Evolutionary conservation across 2,329 filamentous ascomycete genomes (phyloP).

Genomic region (Ramularia endophylla): DNA sequence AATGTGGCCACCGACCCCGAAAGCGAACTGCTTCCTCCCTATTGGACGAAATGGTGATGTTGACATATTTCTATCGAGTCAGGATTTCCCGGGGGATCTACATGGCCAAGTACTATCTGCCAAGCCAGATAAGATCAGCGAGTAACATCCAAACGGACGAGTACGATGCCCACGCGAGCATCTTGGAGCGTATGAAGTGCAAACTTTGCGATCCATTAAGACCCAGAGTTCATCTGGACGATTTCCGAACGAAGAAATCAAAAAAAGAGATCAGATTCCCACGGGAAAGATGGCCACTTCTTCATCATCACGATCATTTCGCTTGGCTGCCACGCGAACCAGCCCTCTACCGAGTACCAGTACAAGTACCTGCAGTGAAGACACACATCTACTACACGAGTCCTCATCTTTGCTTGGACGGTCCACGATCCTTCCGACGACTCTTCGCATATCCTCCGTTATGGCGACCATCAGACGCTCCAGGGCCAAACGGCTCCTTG

Average conservation of each 20-base stretch:
- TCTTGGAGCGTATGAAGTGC: too few relatives aligned
- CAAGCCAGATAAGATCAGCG: constrained; percentile 7
- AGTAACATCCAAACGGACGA: too few relatives aligned
- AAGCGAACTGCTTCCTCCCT: too few relatives aligned
- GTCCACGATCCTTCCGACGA: neutral
- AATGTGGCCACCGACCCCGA: too few relatives aligned
- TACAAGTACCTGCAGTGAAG: too few relatives aligned
- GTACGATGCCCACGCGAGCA: too few relatives aligned
- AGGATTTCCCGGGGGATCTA: constrained; percentile 7
- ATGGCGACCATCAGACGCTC: constrained; percentile 40
- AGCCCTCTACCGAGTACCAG: too few relatives aligned
- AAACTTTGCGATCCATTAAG: too few relatives aligned
- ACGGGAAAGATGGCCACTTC: neutral
- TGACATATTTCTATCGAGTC: too few relatives aligned
- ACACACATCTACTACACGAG: neutral
- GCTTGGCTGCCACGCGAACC: too few relatives aligned
- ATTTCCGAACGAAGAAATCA: constrained; percentile 1
- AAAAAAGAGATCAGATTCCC: constrained; percentile 5
- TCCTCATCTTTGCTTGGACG: constrained; percentile 1
- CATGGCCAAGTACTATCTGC: constrained; percentile 5
- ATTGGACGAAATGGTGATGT: too few relatives aligned
- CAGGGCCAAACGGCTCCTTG: constrained; percentile 34
- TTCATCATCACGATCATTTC: constrained; percentile 1
- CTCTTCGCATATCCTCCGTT: neutral
- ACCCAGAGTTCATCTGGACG: neutral